These are phyloP conservation scores for Leccinellum luteum DNA, from an alignment of 768 basidiomycete species.

Conservation along the genomic window DNA sequence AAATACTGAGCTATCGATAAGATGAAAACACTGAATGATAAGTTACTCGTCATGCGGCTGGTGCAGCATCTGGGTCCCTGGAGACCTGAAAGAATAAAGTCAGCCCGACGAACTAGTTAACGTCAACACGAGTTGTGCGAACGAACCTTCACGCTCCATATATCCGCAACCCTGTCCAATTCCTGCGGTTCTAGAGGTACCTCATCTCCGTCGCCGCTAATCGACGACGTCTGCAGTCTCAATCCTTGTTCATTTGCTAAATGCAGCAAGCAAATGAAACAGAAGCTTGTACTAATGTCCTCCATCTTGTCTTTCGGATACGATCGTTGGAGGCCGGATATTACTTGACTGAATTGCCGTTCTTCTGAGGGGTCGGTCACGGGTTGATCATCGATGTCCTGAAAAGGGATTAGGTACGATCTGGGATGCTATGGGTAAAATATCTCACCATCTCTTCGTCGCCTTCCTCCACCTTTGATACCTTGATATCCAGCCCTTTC, in stretches of 20 bases:
- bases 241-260: slow-evolving; percentile 96
- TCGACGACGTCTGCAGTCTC: slow-evolving; percentile 60
- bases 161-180: slow-evolving; percentile 56
- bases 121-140: not conserved
- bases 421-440: not conserved
- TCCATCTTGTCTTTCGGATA: slow-evolving; percentile 95
- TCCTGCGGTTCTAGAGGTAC: slow-evolving; percentile 34
- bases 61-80: slow-evolving; percentile 39
- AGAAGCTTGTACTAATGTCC: slow-evolving; percentile 98
- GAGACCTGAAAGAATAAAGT: slow-evolving; percentile 36
- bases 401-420: not conserved
- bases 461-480: slow-evolving; percentile 38
- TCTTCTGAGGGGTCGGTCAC: slow-evolving; percentile 65
- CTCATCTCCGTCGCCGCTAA: slow-evolving; percentile 37
- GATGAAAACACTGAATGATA: slow-evolving; percentile 12
- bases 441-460: slow-evolving; percentile 53
- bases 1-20: slow-evolving; percentile 8
- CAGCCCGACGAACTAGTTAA: not conserved
- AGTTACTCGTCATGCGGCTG: slow-evolving; percentile 24
- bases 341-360: slow-evolving; percentile 75
- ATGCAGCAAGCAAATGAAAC: slow-evolving; percentile 96
- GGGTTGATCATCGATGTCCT: slow-evolving; percentile 54
- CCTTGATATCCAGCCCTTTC: slow-evolving; percentile 83
- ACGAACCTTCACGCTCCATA: slow-evolving; percentile 74
- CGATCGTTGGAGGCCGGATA: slow-evolving; percentile 71